Evolutionary conservation across 169 alveolate genomes (phyloP), one percentile per base, ranked within the genome.

Genomic region (Eimeria necatrix): DNA sequence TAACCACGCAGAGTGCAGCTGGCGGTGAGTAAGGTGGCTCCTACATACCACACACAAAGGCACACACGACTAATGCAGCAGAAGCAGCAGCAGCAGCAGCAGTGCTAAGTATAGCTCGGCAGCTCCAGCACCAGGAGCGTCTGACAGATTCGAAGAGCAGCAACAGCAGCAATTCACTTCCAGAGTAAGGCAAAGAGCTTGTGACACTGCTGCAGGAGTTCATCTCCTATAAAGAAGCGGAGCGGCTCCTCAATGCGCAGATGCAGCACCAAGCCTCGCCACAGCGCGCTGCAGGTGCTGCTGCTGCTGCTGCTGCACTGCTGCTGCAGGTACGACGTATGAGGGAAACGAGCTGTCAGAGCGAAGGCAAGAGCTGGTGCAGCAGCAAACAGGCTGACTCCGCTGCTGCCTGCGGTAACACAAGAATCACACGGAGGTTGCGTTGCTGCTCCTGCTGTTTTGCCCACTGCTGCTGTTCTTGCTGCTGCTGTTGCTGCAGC

Each of bases 271-370:
- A 74, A 52, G 56, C 85, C 85, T 3, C 85, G 3, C 85, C 85
- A 74, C 22, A 74, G 56, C 56, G 85, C 20, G 85, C n/a, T 74
- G 56, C 85, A 74, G 10, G 85, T 26, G 46, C 46, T 8, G 41
- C 80, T 70, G 80, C 80, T 70, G 85, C 59, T 46, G 85, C 56
- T 14, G 49, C 16, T 14, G n/a, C 26, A 14, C 56, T 74, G 85
- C 85, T 74, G 85, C 85, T 74, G 85, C 59, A 74, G 85, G 56
- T 74, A 74, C 53, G 85, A 74, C 10, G 32, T 74, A 22, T 74
- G 85, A 14, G 85, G 85, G 56, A 74, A 74, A 10, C 85, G 85
- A 9, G 85, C 85, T 14, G 85, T 74, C 24, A 74, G 56, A 41
- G 85, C 85, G 56, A 74, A 74, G 5, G 85, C 85, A 9, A 74